Percentiles rank a stretch among this genome's conserved stretches.
phyloP scores from a whole-genome alignment of 2,329 filamentous ascomycete genomes.

The Bipolaris zeicola region DNA sequence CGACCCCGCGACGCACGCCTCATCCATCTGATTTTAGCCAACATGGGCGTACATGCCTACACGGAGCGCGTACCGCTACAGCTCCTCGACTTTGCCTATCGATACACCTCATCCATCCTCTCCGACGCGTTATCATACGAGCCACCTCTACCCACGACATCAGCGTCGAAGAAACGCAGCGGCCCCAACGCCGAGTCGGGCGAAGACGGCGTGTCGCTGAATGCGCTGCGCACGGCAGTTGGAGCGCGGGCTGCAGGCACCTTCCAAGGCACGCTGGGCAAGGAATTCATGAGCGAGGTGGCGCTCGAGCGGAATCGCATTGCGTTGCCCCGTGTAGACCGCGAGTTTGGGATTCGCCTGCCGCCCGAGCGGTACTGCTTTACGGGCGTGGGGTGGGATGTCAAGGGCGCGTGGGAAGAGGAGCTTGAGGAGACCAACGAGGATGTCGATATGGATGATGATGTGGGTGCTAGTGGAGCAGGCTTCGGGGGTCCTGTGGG shows the following conservation, averaged over 20 bases:
- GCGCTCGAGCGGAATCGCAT: conserved; percentile 57
- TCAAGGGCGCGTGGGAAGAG: conserved; percentile 63
- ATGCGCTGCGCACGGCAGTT: conserved; percentile 75
- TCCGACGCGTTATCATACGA: conserved; percentile 60
- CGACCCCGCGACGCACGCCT: conserved; percentile 79
- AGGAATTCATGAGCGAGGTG: conserved; percentile 79
- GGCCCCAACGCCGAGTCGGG: conserved; percentile 30
- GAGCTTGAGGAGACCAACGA: conserved; percentile 63
- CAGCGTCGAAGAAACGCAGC: conserved; percentile 29
- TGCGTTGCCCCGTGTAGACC: conserved; percentile 53
- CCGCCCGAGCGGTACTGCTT: conserved; percentile 65
- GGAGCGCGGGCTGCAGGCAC: conserved; percentile 70
- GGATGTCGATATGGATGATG: conserved; percentile 68
- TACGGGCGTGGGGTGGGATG: conserved; percentile 43
- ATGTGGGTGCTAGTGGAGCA: conserved; percentile 40
- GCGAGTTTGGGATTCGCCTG: conserved; percentile 63
- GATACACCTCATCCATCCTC: conserved; percentile 74
- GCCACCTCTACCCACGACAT: conserved; percentile 25
- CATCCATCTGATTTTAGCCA: conserved; percentile 78
- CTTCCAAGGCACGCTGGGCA: conserved; percentile 66
- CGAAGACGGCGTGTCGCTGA: conserved; percentile 64
- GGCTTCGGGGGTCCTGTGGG: conserved; percentile 38
- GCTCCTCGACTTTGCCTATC: conserved; percentile 84
- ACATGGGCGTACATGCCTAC: conserved; percentile 78
- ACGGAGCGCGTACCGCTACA: conserved; percentile 82